Evolutionary conservation across 106 monocot species (phyloP), one percentile per base, ranked within the genome.

Genomic region (Allium cepa): DNA sequence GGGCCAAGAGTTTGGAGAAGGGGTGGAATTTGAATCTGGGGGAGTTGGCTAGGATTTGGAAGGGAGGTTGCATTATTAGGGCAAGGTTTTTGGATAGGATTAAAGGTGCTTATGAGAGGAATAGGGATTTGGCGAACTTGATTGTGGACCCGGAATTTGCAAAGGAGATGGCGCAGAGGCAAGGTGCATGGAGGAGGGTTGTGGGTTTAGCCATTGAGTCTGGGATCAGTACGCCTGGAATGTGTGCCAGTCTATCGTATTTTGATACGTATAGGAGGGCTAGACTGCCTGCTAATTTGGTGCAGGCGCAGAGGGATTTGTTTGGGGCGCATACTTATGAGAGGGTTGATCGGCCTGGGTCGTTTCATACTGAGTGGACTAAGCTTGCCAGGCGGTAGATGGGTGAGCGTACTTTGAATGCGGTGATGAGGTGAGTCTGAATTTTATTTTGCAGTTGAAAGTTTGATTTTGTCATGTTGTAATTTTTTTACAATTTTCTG

Each of bases 311-410:
- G 57, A 76, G 84, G 47, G 84, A 84, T 59, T 66, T 73, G 49
- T 84, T 84, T 70, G 84, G 84, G 12, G 84, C 84, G 5, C 84
- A 84, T 61, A 84, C 84, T 3, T 84, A 80, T 52, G 84, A 84
- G 72, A 76, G 84, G 66, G 56, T 79, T 4, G 84, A 84, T 51
- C 73, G 59, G 8, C 69, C 76, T 0, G 83, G 84, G 3, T 80
- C 76, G 5, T 80, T 80, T 66, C 84, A 84, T 65, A 84, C 84
- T 14, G 84, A 84, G 59, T 84, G 84, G 84, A 69, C 76, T n/a
- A 79, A 77, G 71, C 65, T 73, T 10, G 84, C 76, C 8, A 66
- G 64, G 60, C 53, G 74, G 74, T 67, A 36, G 52, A 82, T 66
- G 59, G 56, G 8, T 77, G 67, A 12, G 67, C 64, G 8, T 28